Conservation (phyloP, 2,329 filamentous ascomycete species). For the Xylaria sp. region DNA sequence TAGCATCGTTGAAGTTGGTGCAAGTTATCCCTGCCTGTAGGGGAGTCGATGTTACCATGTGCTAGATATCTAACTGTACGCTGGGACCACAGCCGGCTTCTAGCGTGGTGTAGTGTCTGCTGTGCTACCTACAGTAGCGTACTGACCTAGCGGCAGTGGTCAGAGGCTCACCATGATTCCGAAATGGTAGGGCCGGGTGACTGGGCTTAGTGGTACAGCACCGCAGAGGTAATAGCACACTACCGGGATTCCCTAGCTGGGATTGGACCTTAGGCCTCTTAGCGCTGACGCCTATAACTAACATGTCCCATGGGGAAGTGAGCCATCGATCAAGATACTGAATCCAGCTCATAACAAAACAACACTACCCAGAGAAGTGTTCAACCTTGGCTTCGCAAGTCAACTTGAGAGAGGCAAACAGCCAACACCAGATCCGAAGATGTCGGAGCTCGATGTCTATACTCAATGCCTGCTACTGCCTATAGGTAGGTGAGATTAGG, state of each 20-base stretch:
- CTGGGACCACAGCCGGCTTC: constrained; percentile 8
- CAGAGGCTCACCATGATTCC: constrained; percentile 1
- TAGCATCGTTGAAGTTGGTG: neutral
- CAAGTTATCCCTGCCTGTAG: constrained; percentile 7
- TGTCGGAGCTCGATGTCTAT: no score
- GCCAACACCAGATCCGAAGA: no score
- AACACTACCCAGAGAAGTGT: no score
- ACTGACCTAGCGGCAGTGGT: neutral
- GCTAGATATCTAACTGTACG: neutral
- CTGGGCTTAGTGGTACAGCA: constrained; percentile 1
- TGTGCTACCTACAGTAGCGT: no score
- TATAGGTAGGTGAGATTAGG: no score
- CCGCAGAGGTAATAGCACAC: neutral
- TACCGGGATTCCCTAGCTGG: neutral
- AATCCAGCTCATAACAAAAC: neutral
- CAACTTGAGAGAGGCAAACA: neutral
- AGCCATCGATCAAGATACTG: constrained; percentile 1
- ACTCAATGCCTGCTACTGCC: no score
- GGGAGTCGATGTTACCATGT: constrained; percentile 6
- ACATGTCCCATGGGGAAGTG: constrained; percentile 11
- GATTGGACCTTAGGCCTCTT: constrained; percentile 8
- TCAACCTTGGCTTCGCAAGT: neutral
- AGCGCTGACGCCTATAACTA: neutral
- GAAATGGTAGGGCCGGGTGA: constrained; percentile 15
- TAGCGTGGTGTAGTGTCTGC: neutral